Evolutionary conservation across 768 basidiomycete species (phyloP).

Genomic region (Cystobasidium ongulense): DNA sequence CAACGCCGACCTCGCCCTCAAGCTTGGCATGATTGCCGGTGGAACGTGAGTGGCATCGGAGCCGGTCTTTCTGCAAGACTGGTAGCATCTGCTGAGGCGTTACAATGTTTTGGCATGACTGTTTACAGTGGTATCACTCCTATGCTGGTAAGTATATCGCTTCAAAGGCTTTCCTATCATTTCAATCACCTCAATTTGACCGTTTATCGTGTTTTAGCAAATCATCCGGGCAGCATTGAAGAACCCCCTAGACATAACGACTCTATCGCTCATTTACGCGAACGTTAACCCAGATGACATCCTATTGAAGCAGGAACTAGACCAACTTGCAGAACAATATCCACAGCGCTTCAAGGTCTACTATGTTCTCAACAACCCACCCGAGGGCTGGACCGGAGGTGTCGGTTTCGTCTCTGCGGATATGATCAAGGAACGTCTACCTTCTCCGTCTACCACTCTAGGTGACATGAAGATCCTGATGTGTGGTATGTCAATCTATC

Average conservation of each 20-base stretch:
- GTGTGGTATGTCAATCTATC: slow-evolving; percentile 55
- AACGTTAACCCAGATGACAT: slow-evolving; percentile 92
- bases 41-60: slow-evolving; percentile 66
- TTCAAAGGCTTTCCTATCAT: not conserved
- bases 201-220: slow-evolving; percentile 49
- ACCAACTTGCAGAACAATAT: slow-evolving; percentile 61
- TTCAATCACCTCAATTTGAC: not conserved
- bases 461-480: slow-evolving; percentile 70
- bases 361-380: slow-evolving; percentile 93
- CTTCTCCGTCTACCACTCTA: slow-evolving; percentile 49
- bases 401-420: slow-evolving; percentile 88
- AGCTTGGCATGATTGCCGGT: slow-evolving; percentile 93
- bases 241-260: slow-evolving; percentile 75
- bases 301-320: slow-evolving; percentile 77
- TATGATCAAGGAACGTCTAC: slow-evolving; percentile 74
- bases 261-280: slow-evolving; percentile 82
- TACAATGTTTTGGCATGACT: not conserved
- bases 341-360: slow-evolving; percentile 64
- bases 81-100: not conserved
- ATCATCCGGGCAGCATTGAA: slow-evolving; percentile 88
- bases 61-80: not conserved
- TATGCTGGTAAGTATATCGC: slow-evolving; percentile 59
- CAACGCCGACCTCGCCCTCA: slow-evolving; percentile 59
- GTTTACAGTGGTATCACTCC: slow-evolving; percentile 77
- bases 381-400: slow-evolving; percentile 72